Percentiles rank a stretch among this genome's conserved stretches.
Evolutionary conservation across 164 flowering plant genomes (phyloP).

Genomic region (Vitis labrusca): DNA sequence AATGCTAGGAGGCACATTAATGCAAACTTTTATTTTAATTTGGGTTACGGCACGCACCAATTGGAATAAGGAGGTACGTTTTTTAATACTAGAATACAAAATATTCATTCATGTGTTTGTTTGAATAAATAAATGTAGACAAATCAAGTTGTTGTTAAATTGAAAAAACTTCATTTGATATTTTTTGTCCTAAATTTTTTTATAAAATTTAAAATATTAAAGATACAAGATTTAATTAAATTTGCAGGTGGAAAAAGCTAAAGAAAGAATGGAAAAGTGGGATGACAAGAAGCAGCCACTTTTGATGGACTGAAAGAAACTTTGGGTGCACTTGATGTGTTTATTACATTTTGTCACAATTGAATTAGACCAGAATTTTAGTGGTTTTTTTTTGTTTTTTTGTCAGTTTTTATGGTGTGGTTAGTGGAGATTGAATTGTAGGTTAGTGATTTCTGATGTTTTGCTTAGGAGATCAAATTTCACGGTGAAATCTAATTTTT

Average conservation of each 20-base stretch:
- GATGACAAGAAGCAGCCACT: slow-evolving; percentile 8
- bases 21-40: slow-evolving; percentile 43
- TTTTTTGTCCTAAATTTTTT: no score
- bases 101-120: not conserved
- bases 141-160: not conserved
- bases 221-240: not conserved
- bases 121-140: not conserved
- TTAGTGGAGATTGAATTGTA: no score
- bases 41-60: slow-evolving; percentile 48
- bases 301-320: not conserved
- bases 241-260: slow-evolving; percentile 23
- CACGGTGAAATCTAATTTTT: no score
- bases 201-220: not conserved
- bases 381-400: no score
- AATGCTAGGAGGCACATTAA: slow-evolving; percentile 34
- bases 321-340: no score
- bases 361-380: no score
- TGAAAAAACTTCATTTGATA: no score
- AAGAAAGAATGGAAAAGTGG: slow-evolving; percentile 16
- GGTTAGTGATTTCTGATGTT: no score
- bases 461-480: no score
- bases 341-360: no score
- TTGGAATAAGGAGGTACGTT: slow-evolving; percentile 49
- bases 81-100: no score
- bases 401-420: no score